Evolutionary conservation across 495 filamentous ascomycete species (phyloP).

Genomic region (Penicillium flavigenum): DNA sequence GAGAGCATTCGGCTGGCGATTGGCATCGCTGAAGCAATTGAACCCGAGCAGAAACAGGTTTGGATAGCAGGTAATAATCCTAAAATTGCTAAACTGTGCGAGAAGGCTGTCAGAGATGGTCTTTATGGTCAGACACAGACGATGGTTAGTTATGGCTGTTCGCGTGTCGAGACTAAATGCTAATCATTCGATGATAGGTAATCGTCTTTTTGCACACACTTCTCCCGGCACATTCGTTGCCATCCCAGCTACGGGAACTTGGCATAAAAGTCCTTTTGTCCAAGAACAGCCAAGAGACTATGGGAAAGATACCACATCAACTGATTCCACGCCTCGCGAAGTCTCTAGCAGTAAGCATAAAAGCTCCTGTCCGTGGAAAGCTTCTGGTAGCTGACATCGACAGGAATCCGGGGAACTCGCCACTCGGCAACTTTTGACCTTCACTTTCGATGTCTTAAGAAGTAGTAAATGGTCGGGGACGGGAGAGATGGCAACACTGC

Average conservation of each 20-base stretch:
- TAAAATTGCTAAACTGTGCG: slow-evolving; percentile 52
- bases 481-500: slow-evolving; percentile 19
- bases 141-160: slow-evolving; percentile 34
- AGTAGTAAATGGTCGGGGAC: neutral
- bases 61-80: slow-evolving; percentile 47
- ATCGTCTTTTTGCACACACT: slow-evolving; percentile 28
- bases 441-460: slow-evolving; percentile 25
- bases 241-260: slow-evolving; percentile 27
- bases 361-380: neutral
- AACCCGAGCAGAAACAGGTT: slow-evolving; percentile 34
- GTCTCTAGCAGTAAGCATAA: slow-evolving; percentile 29
- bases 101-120: slow-evolving; percentile 45
- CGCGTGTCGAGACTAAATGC: slow-evolving; percentile 1
- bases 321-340: slow-evolving; percentile 27
- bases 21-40: slow-evolving; percentile 46
- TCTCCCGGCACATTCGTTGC: slow-evolving; percentile 22
- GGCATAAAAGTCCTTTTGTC: slow-evolving; percentile 33
- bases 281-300: slow-evolving; percentile 23
- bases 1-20: slow-evolving; percentile 53
- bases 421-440: slow-evolving; percentile 26
- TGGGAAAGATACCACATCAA: slow-evolving; percentile 25
- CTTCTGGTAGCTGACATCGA: slow-evolving; percentile 6
- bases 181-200: neutral
- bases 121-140: slow-evolving; percentile 44
- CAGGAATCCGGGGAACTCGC: slow-evolving; percentile 27